Base-by-base conservation (phyloP, 2,329 filamentous ascomycete genomes). In the Teratosphaeria nubilosa region DNA sequence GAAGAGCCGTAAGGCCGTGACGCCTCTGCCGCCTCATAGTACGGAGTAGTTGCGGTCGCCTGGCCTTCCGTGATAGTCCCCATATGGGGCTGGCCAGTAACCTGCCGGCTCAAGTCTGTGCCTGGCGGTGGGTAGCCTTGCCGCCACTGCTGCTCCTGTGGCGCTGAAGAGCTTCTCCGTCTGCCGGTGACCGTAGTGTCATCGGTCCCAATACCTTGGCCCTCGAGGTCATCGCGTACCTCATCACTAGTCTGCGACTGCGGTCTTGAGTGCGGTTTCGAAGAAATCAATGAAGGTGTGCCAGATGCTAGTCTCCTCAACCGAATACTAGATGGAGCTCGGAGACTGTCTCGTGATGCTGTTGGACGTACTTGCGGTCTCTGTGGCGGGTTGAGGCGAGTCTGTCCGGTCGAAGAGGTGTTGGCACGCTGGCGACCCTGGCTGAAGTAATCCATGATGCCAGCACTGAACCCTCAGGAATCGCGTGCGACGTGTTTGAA, bases 81-180 rank as follows among this genome's bases (percentile, higher is more conserved):
- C 67, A 69, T 69, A 52, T 63, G 60, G 2, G 59, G 58, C 16
- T 30, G 11, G 30, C 67, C 66, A 48, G 61, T 54, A 10, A 66
- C 69, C 22, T 61, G 59, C 55, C 68, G 66, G 24, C 65, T 58
- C 16, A 64, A 57, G n/a, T 68, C 56, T 14, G 30, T 24, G 31
- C 68, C 64, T n/a, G 58, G 34, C 11, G 55, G 53, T 3, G 59
- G 34, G 13, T 32, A 52, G 13, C 52, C 41, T 2, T 62, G 59
- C 25, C 58, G 53, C 7, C 56, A 52, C 30, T 62, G 58, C 54
- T 66, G 62, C 24, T 64, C 60, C 63, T 70, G 68, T 2, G 66
- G 68, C 24, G 68, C 69, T 14, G 69, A 70, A n/a, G 65, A 60
- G 51, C 67, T 69, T 53, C 69, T 61, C 53, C 69, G 66, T 52